Evolutionary conservation across 768 basidiomycete genomes (phyloP).

Genomic region (Lactarius sp.): DNA sequence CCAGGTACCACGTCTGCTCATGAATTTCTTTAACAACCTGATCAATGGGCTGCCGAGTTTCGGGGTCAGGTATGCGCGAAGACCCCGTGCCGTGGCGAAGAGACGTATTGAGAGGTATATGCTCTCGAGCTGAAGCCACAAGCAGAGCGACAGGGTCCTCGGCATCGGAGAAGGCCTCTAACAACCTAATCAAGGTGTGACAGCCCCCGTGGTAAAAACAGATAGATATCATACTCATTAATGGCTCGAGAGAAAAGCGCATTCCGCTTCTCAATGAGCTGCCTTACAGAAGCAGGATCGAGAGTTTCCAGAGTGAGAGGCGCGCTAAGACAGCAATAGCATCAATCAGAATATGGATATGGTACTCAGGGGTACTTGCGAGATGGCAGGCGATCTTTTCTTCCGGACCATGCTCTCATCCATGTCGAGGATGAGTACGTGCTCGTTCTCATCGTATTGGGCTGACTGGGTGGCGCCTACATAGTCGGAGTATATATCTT

Average conservation of each 20-base stretch:
- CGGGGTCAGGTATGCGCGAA: constrained; percentile 35
- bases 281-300: constrained; percentile 18
- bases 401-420: constrained; percentile 36
- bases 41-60: constrained; percentile 53
- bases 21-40: constrained; percentile 54
- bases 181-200: constrained; percentile 42
- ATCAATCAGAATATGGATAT: not conserved
- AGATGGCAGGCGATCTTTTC: not conserved
- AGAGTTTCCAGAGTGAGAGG: constrained; percentile 16
- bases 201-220: constrained; percentile 25
- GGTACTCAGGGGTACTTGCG: constrained; percentile 11
- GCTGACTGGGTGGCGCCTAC: constrained; percentile 26
- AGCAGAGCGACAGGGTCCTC: constrained; percentile 64
- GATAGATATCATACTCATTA: constrained; percentile 41
- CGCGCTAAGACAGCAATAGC: constrained; percentile 3
- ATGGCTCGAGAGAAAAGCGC: constrained; percentile 40
- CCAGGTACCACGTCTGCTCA: constrained; percentile 58
- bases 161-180: constrained; percentile 44
- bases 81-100: constrained; percentile 12
- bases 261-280: constrained; percentile 22
- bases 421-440: constrained; percentile 50
- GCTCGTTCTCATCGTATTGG: constrained; percentile 39
- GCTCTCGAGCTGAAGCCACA: constrained; percentile 60
- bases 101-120: constrained; percentile 64
- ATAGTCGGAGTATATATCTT: constrained; percentile 4